Base-by-base conservation (phyloP, 306 rosid species). In the Hippophae tibetana region DNA sequence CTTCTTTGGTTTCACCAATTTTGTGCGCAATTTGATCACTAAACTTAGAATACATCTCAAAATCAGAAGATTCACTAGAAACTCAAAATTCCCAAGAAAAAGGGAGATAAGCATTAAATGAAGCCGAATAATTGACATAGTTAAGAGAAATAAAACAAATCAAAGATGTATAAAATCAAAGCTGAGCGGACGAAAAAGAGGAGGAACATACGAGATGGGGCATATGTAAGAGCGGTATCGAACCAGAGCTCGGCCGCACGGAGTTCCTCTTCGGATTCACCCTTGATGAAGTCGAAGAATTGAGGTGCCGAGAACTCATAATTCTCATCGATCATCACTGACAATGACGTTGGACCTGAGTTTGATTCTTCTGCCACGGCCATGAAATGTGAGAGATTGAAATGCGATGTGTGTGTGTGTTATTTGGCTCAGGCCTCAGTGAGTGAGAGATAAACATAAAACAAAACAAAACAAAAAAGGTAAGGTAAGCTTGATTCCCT, bases 261-360 rank as follows among this genome's bases (percentile, higher is more conserved):
- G 8, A 43, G 26, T 5, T 84, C 90, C 13, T 72, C 94, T 1
- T 77, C 84, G 1, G 82, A 59, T 63, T 93, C 99, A 4, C 75
- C 84, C 18, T 52, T 72, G 4, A 27, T 9, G 50, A 93, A 93
- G 67, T 93, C 97, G 5, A 73, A 93, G 88, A 86, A 93, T 0
- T 81, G 77, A 31, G 99, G 99, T 1, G 99, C 99, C 2, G 80
- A 84, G 85, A 93, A 93, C 57, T 93, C 99, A 59, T 93, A 88
- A 0, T 50, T 65, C 53, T 82, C 87, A 41, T 93, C 97, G 58
- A 87, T 79, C 78, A 88, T 52, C 59, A 53, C 70, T 67, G 52
- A n/a, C 10, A 7, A 23, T 27, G 14, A 14, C 13, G 18, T 31
- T 8, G 31, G 0, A 11, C 9, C n/a, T 1, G 61, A 3, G 12